A percentile compares a stretch with the other conserved stretches of the same genome.
Conservation (phyloP, 805 yeast species). For the Priceomyces medius region DNA sequence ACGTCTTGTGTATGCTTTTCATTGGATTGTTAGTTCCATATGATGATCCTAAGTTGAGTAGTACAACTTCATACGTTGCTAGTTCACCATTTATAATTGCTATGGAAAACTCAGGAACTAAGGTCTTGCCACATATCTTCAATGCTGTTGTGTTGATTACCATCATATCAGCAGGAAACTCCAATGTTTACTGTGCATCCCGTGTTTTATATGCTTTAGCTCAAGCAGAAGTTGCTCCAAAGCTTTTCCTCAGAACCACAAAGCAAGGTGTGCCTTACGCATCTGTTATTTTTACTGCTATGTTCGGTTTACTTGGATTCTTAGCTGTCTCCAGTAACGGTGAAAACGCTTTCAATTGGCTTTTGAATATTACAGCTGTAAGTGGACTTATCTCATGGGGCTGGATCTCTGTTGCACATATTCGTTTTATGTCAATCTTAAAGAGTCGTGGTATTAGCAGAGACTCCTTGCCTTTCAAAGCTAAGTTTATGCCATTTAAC, state of each 20-base stretch:
- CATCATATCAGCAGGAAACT: conserved; percentile 76
- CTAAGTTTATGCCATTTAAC: conserved; percentile 62
- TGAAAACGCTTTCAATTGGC: conserved; percentile 64
- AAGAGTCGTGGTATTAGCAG: conserved; percentile 63
- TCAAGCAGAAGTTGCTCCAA: conserved; percentile 58
- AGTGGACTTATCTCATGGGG: conserved; percentile 77
- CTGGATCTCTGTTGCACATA: conserved; percentile 60
- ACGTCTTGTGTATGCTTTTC: conserved; percentile 63
- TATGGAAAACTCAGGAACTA: conserved; percentile 65
- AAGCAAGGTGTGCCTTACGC: conserved; percentile 60
- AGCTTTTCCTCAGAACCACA: conserved; percentile 47
- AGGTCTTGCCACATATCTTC: conserved; percentile 64
- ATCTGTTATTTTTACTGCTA: conserved; percentile 56
- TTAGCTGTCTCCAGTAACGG: conserved; percentile 55
- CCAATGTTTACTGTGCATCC: conserved; percentile 47
- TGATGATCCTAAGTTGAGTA: conserved; percentile 56
- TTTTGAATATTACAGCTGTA: conserved; percentile 71
- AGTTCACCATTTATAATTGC: conserved; percentile 76
- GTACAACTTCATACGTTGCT: conserved; percentile 38
- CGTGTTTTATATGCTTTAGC: conserved; percentile 67
- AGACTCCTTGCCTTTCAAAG: conserved; percentile 72
- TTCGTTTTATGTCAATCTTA: conserved; percentile 68
- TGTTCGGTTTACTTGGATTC: conserved; percentile 65
- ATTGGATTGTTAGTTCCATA: conserved; percentile 71
- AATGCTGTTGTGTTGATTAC: conserved; percentile 69